Evolutionary conservation across 2,329 filamentous ascomycete genomes (phyloP).

Genomic region (Apiospora rasikravindrae): DNA sequence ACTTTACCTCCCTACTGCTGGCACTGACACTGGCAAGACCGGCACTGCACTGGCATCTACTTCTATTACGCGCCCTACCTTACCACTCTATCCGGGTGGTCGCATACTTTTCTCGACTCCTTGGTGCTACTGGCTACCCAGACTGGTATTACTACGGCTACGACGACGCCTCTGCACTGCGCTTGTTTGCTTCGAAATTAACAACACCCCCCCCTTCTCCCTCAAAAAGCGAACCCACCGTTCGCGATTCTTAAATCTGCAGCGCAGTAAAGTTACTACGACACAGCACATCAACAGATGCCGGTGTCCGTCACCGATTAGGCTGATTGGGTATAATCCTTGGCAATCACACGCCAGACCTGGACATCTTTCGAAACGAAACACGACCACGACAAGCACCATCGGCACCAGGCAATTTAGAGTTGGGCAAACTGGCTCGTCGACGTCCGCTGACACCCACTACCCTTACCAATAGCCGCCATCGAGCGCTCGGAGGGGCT

Average conservation of each 20-base stretch:
- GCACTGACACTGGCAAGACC: neutral
- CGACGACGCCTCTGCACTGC: neutral
- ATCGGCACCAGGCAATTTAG: constrained; percentile 1
- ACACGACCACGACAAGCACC: neutral
- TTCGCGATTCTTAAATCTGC: neutral
- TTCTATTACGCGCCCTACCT: neutral
- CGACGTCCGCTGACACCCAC: constrained; percentile 14
- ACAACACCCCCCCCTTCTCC: neutral
- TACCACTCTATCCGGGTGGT: neutral
- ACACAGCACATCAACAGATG: neutral
- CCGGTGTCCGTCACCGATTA: constrained; percentile 8
- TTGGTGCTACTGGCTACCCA: neutral
- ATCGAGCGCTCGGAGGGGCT: constrained; percentile 12
- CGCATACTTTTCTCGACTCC: neutral
- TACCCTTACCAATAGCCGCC: constrained; percentile 2
- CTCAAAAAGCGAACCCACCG: neutral
- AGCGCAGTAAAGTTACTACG: neutral
- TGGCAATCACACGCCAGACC: neutral
- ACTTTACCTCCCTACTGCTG: neutral
- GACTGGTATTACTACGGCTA: neutral
- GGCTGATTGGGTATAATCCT: neutral
- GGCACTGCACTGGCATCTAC: neutral
- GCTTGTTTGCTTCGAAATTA: neutral
- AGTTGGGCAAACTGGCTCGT: constrained; percentile 14
- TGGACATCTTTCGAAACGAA: neutral